Base-by-base conservation (phyloP, 441 rosid genomes). In the Manihot esculenta region DNA sequence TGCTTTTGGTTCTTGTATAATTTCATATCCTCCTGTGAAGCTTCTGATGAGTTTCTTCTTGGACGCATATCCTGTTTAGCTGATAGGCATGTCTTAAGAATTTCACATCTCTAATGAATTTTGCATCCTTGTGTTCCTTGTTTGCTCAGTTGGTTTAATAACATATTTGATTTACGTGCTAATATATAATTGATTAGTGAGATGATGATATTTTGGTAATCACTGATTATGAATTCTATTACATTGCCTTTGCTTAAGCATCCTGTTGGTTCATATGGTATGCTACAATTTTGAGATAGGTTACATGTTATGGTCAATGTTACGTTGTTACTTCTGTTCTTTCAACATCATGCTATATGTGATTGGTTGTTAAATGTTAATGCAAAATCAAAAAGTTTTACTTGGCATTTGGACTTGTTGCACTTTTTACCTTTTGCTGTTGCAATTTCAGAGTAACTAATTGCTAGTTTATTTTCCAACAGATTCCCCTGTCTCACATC, bases 401-500 rank as follows among this genome's bases (percentile, higher is more conserved):
- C 8, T 54, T 21, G 38, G n/a, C 51, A 65, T 10, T 14, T 55
- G 30, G 14, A 5, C 33, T 55, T 23, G 15, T 23, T 17, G 44
- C 20, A 23, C 41, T 26, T 47, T 15, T 11, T 9, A 38, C n/a
- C 33, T 48, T 62, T 30, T 64, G 21, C 11, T 44, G 21, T 27
- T 50, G 61, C 18, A 14, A 23, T 58, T 41, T 64, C 14, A 45
- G 1, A 17, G 20, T 9, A 44, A 61, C 51, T 70, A 35, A 41
- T 45, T 9, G 55, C 41, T 48, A 48, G 11, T 68, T 12, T 75
- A 0, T 68, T 71, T 5, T 65, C 35, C 26, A 24, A 69, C 90
- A 94, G 99, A 77, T 87, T 63, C 99, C 97, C 0, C 77, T 92
- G 26, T 78, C 81, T 38, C 89, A 92, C 74, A 82, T 94, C 71